phyloP scores from a whole-genome alignment of 208 protist species.

The Trypanosoma mega region DNA sequence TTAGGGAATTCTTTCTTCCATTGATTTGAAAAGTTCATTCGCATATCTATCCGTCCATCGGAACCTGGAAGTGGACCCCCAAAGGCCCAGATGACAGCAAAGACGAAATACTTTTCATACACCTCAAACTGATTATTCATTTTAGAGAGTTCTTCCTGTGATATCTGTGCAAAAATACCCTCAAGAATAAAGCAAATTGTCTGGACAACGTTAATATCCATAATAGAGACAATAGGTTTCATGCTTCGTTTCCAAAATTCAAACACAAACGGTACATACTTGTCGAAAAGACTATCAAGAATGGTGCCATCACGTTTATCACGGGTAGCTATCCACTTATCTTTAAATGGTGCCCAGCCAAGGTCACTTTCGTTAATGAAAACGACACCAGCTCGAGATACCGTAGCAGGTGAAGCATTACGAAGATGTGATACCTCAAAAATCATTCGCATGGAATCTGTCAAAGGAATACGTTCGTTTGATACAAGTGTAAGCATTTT shows the following conservation, averaged over 20 bases:
- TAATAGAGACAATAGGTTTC: constrained; percentile 83
- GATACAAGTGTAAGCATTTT: constrained; percentile 98
- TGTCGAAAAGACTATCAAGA: constrained; percentile 96
- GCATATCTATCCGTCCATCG: constrained; percentile 92
- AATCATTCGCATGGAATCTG: constrained; percentile 97
- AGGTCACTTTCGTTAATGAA: constrained; percentile 98
- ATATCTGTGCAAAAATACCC: constrained; percentile 88
- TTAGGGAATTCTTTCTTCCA: constrained; percentile 94
- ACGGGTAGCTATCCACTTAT: constrained; percentile 92
- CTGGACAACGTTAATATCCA: constrained; percentile 96
- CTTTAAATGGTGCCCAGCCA: constrained; percentile 96
- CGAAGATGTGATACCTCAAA: constrained; percentile 97
- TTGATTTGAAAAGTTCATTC: constrained; percentile 95
- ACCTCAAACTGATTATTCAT: constrained; percentile 89
- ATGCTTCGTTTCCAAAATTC: constrained; percentile 93
- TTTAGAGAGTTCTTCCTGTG: constrained; percentile 83
- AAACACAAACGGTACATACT: constrained; percentile 95
- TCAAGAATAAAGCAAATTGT: constrained; percentile 96
- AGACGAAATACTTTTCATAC: constrained; percentile 98
- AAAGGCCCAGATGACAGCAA: constrained; percentile 97
- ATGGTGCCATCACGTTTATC: constrained; percentile 91
- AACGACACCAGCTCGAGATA: constrained; percentile 97
- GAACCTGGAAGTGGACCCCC: constrained; percentile 94
- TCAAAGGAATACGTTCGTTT: constrained; percentile 98
- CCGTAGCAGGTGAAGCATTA: constrained; percentile 98